phyloP scores from a whole-genome alignment of 2,329 filamentous ascomycete genomes.

The Scytalidium lignicola region DNA sequence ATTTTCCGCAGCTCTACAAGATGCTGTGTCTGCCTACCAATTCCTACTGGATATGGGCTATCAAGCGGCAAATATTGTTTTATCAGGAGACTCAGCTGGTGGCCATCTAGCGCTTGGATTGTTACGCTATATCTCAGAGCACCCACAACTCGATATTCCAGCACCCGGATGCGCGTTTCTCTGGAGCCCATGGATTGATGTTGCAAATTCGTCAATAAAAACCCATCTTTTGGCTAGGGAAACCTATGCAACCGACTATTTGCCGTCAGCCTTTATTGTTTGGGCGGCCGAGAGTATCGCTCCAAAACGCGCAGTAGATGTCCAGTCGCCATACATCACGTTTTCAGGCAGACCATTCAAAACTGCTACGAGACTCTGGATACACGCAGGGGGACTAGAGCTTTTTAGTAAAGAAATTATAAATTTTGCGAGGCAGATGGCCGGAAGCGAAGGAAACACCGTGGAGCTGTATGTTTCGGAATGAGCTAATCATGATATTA shows the following conservation, averaged over 20 bases:
- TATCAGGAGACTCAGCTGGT: conserved; percentile 46
- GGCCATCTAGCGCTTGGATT: conserved; percentile 40
- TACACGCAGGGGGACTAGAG: conserved; percentile 36
- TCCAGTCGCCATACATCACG: conserved; percentile 33
- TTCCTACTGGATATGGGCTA: conserved; percentile 37
- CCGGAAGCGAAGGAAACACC: conserved; percentile 31
- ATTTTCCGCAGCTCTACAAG: conserved; percentile 47
- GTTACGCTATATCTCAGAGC: conserved; percentile 40
- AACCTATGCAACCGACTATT: conserved; percentile 32
- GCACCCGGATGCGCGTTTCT: conserved; percentile 33
- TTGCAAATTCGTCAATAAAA: conserved; percentile 25
- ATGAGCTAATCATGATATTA: conserved; percentile 40
- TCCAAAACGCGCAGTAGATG: conserved; percentile 16
- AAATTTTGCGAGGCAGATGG: conserved; percentile 33
- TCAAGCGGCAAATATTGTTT: conserved; percentile 33
- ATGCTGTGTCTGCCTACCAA: conserved; percentile 39
- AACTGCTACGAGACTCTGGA: conserved; percentile 34
- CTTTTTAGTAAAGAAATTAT: conserved; percentile 35
- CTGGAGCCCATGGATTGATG: conserved; percentile 39
- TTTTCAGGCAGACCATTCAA: conserved; percentile 32
- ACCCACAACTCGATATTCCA: conserved; percentile 26
- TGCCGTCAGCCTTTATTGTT: conserved; percentile 30
- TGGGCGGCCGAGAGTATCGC: conserved; percentile 38
- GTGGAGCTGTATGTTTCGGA: conserved; percentile 36
- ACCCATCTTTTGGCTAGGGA: conserved; percentile 9